A percentile compares a stretch with the other conserved stretches of the same genome.
These are phyloP conservation scores for Trametes polyzona DNA, from an alignment of 1,284 basidiomycete species.

Conservation along the genomic window DNA sequence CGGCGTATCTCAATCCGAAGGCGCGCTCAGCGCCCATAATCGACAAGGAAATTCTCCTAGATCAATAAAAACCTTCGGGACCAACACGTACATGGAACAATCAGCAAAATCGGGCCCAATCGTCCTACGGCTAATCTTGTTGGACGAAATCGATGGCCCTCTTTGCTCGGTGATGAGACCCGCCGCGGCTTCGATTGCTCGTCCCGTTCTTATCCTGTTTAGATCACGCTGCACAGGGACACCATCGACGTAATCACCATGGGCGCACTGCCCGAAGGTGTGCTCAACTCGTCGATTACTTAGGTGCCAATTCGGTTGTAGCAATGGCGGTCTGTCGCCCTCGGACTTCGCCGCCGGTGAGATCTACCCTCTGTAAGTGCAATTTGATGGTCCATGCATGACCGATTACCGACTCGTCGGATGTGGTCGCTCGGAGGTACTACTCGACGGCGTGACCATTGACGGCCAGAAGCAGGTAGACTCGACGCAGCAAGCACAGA, in stretches of 20 bases:
- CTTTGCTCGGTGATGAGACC: conserved; percentile 43
- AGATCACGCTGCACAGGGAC: conserved; percentile 47
- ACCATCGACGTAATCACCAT: conserved; percentile 45
- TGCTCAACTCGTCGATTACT: conserved; percentile 43
- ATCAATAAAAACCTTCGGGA: conserved; percentile 27
- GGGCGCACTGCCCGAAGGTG: conserved; percentile 43
- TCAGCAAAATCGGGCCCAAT: conserved; percentile 48
- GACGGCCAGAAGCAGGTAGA: conserved; percentile 52
- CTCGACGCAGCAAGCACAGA: conserved; percentile 42
- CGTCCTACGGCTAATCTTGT: conserved; percentile 47
- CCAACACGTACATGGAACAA: conserved; percentile 45
- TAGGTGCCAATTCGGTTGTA: conserved; percentile 49
- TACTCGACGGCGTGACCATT: conserved; percentile 57
- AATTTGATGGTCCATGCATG: neutral
- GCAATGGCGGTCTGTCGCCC: conserved; percentile 41
- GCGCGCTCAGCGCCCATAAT: neutral
- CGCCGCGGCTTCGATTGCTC: too few relatives aligned
- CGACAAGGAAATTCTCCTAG: neutral
- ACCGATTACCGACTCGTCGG: neutral
- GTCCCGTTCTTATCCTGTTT: neutral
- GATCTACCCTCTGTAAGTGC: conserved; percentile 39
- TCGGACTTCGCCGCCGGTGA: conserved; percentile 42
- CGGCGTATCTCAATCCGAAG: neutral
- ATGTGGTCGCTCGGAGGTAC: conserved; percentile 60
- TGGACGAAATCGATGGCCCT: conserved; percentile 46